Conservation (phyloP, 23 red algal species). For the Gracilariopsis chorda region DNA sequence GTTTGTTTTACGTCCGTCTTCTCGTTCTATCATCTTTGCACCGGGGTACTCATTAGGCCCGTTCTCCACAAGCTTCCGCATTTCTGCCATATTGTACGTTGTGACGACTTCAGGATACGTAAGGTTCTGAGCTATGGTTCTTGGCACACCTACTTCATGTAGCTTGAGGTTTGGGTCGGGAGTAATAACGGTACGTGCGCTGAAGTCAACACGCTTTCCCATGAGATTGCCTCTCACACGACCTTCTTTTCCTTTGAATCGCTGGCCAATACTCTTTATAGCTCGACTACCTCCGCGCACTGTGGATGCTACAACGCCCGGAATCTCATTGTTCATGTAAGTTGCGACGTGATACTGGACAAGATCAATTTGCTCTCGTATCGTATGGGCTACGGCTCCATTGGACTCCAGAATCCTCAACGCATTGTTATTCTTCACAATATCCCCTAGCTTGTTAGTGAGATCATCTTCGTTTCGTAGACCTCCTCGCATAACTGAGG, state of each 20-base stretch:
- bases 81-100: conserved; percentile 76
- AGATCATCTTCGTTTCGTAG: conserved; percentile 97
- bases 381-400: conserved; percentile 77
- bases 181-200: conserved; percentile 97
- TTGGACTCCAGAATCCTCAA: conserved; percentile 76
- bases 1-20: conserved; percentile 73
- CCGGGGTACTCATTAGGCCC: conserved; percentile 97
- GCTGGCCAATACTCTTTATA: conserved; percentile 94
- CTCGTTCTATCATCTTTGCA: conserved; percentile 82
- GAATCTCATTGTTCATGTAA: conserved; percentile 98
- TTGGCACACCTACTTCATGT: conserved; percentile 95
- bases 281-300: conserved; percentile 76
- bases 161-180: conserved; percentile 92
- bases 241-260: conserved; percentile 99
- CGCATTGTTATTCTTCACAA: conserved; percentile 96
- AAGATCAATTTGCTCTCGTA: conserved; percentile 85
- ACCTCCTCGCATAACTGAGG: conserved; percentile 91
- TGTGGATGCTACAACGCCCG: conserved; percentile 78
- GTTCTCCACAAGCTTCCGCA: conserved; percentile 77
- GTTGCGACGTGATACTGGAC: conserved; percentile 97
- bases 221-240: conserved; percentile 97
- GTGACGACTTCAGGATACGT: conserved; percentile 98
- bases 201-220: conserved; percentile 99
- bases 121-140: conserved; percentile 88
- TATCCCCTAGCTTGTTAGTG: conserved; percentile 95